Evolutionary conservation across 192 early-diverging fungal species (phyloP), one percentile per base, ranked within the genome.

Genomic region (Rhizoclosmatium sp.): DNA sequence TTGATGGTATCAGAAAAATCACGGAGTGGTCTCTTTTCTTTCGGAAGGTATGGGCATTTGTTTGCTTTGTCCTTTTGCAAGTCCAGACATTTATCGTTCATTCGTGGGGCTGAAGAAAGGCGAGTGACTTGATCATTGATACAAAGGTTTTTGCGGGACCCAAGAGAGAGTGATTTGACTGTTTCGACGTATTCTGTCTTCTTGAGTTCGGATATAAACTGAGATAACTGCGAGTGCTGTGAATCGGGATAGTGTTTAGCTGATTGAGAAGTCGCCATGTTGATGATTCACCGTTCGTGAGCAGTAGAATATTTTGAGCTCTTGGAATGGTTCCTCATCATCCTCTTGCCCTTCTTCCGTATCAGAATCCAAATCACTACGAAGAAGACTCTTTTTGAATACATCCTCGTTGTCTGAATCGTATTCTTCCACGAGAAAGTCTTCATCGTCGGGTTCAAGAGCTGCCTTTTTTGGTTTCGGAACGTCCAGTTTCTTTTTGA

Each of bases 151-250:
- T 87, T 87, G 49, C 97, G 85, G 3, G 95, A 96, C 0, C 94
- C 96, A 2, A 99, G 84, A 3, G 93, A 91, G 2, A 95, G 84
- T 16, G 88, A 80, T 41, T 84, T 88, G 21, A 93, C 80, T 10
- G 84, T 65, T 41, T 90, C 87, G 1, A 83, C 83, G 76, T 93
- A 96, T 7, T 61, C 73, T 1, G 97, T 97, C 81, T 94, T 96
- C 76, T 91, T 86, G 9, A 98, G 76, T 81, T 99, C 95, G 74
- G 87, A 82, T 0, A 97, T 82, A 78, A 99, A 95, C 80, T 99
- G 97, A 39, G 90, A 84, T 16, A 99, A 82, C 83, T 99, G 97
- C 3, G 95, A 97, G 81, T 99, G 97, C 16, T 95, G 94, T 51
- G 12, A 45, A 7, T 46, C 12, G 9, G 41, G 7, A 10, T 0